These are phyloP conservation scores for Lathyrus tuberosus DNA, from an alignment of 306 rosid species.

Conservation along the genomic window DNA sequence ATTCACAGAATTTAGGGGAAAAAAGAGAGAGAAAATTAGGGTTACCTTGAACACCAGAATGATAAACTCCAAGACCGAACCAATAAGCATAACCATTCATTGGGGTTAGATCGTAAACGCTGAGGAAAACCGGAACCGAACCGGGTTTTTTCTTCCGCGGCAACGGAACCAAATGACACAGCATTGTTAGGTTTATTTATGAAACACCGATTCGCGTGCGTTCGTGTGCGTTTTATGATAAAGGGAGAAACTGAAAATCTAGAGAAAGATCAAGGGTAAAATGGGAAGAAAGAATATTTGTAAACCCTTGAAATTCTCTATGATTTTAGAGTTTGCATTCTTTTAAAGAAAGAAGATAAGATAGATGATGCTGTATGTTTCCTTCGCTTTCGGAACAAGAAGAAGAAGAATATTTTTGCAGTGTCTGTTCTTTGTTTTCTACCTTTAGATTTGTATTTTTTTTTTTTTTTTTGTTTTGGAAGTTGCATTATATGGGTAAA, in stretches of 20 bases:
- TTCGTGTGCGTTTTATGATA: not conserved
- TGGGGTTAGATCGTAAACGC: conserved; percentile 92
- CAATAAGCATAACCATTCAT: conserved; percentile 94
- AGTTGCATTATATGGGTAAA: not conserved
- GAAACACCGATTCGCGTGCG: not conserved
- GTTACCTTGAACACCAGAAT: conserved; percentile 95
- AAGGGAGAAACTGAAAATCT: conserved; percentile 8
- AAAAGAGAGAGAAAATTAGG: not conserved
- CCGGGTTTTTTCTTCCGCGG: conserved; percentile 76
- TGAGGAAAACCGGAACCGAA: conserved; percentile 71
- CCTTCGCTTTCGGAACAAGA: conserved; percentile 29
- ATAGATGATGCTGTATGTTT: not conserved
- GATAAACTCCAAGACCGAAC: conserved; percentile 95
- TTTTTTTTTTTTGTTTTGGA: not conserved
- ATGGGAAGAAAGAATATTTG: not conserved
- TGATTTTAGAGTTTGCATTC: conserved; percentile 1
- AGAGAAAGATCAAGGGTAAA: conserved; percentile 39
- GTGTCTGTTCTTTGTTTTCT: not conserved
- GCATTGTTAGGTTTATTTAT: conserved; percentile 41
- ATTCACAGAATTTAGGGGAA: no score
- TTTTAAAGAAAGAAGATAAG: not conserved
- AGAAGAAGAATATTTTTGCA: not conserved
- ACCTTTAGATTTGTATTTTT: conserved; percentile 9
- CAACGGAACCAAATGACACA: conserved; percentile 50
- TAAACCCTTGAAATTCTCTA: conserved; percentile 37